phyloP scores from a whole-genome alignment of 2,329 filamentous ascomycete species.

The Colletotrichum cereale region DNA sequence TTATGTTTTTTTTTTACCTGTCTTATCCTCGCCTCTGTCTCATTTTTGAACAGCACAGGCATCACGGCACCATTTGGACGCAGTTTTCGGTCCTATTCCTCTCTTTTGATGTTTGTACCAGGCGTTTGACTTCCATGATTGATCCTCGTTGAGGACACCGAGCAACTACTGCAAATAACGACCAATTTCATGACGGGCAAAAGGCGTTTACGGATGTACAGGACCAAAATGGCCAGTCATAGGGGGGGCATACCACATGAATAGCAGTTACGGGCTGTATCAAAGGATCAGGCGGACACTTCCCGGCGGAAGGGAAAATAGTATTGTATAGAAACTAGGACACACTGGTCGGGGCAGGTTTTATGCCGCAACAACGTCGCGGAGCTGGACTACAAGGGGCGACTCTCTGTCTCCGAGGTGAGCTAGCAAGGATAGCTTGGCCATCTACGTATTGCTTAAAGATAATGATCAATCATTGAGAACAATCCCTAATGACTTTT shows the following conservation, averaged over 20 bases:
- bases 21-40: too few species aligned
- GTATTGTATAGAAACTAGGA: slow-evolving; percentile 20
- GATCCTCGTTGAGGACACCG: slow-evolving; percentile 27
- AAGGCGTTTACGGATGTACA: slow-evolving; percentile 35
- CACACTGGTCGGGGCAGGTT: slow-evolving; percentile 6
- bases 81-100: background rate
- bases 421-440: slow-evolving; percentile 8
- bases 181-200: slow-evolving; percentile 30
- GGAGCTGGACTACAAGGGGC: slow-evolving; percentile 14
- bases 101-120: slow-evolving; percentile 15
- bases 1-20: slow-evolving; percentile 1
- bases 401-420: slow-evolving; percentile 4
- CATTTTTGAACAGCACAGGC: background rate
- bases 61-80: slow-evolving; percentile 5
- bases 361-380: background rate
- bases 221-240: slow-evolving; percentile 16
- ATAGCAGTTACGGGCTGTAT: slow-evolving; percentile 13
- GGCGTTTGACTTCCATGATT: slow-evolving; percentile 29
- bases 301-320: background rate
- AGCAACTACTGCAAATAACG: slow-evolving; percentile 26
- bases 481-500: background rate
- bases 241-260: background rate
- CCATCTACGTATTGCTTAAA: slow-evolving; percentile 32
- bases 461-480: slow-evolving; percentile 38
- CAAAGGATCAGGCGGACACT: background rate